Percentiles rank a stretch among this genome's conserved stretches.
Evolutionary conservation across 108 stramenopile species (phyloP).

Genomic region (Epithemia pelagica): DNA sequence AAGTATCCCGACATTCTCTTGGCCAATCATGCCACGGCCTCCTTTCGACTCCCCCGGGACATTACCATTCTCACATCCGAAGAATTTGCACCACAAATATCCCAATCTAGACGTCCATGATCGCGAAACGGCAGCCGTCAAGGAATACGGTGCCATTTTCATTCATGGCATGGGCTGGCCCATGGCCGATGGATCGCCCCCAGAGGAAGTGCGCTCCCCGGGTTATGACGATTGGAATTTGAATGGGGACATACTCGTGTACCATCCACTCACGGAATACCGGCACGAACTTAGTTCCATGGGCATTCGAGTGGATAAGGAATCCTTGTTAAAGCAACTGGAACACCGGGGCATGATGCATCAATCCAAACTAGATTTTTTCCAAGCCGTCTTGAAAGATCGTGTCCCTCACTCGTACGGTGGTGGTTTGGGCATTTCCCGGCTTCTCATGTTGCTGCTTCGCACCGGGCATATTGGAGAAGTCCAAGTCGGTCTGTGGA

Average conservation of each 20-base stretch:
- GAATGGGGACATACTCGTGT: conserved; percentile 9
- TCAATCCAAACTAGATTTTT: conserved; percentile 22
- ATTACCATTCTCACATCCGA: conserved; percentile 45
- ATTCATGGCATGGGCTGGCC: conserved; percentile 57
- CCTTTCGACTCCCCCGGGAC: conserved; percentile 32
- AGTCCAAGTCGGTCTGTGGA: conserved; percentile 50
- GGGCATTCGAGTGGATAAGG: conserved; percentile 43
- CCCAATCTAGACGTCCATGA: conserved; percentile 28
- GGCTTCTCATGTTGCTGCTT: conserved; percentile 42
- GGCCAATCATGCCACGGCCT: conserved; percentile 27
- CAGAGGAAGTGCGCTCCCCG: conserved; percentile 41
- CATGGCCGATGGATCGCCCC: conserved; percentile 33
- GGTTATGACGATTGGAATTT: conserved; percentile 46
- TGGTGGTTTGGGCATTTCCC: conserved; percentile 49
- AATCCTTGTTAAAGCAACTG: conserved; percentile 32
- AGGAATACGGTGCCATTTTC: conserved; percentile 41
- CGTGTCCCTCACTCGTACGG: conserved; percentile 32
- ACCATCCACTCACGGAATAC: conserved; percentile 42
- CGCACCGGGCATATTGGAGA: conserved; percentile 49
- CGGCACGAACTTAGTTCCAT: conserved; percentile 39
- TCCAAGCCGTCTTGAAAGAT: conserved; percentile 28
- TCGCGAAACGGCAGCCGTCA: conserved; percentile 35
- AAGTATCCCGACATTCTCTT: conserved; percentile 38
- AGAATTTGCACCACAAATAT: conserved; percentile 33
- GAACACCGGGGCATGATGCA: conserved; percentile 29